These are phyloP conservation scores for Fomitopsis betulina DNA, from an alignment of 1,284 basidiomycete species.

Conservation along the genomic window DNA sequence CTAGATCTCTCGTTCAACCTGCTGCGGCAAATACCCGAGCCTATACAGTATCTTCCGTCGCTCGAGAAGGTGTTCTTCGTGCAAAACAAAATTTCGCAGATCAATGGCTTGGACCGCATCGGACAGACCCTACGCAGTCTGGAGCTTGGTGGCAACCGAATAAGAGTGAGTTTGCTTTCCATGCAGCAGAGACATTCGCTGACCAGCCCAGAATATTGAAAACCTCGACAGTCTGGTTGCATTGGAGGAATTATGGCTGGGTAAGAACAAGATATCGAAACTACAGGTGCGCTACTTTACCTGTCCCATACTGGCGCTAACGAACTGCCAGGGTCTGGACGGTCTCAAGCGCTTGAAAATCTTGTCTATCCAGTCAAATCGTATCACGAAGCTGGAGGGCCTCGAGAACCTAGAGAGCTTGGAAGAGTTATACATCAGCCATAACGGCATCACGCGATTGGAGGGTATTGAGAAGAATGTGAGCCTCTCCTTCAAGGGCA, in stretches of 20 bases:
- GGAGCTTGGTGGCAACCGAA: conserved; percentile 90
- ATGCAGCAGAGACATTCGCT: not conserved
- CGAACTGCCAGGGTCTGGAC: conserved; percentile 46
- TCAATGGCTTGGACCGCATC: conserved; percentile 60
- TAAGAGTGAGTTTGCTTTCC: conserved; percentile 51
- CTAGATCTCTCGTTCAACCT: conserved; percentile 97
- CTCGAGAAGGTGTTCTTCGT: conserved; percentile 89
- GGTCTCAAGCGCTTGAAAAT: conserved; percentile 72
- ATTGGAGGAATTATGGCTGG: conserved; percentile 92
- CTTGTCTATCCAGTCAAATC: conserved; percentile 89
- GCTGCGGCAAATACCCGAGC: conserved; percentile 66
- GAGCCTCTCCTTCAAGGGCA: conserved; percentile 21
- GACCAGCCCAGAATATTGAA: conserved; percentile 69
- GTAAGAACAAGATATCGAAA: conserved; percentile 94
- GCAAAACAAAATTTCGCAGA: conserved; percentile 90
- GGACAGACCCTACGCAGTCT: conserved; percentile 72
- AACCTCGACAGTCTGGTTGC: conserved; percentile 79
- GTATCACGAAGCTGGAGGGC: conserved; percentile 85
- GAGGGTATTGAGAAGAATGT: conserved; percentile 87
- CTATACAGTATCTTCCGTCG: conserved; percentile 51
- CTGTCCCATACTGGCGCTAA: not conserved
- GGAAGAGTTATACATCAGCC: conserved; percentile 91
- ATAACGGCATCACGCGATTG: conserved; percentile 86
- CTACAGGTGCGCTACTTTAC: conserved; percentile 59
- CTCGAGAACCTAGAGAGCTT: conserved; percentile 70